Base-by-base conservation (phyloP, 2,329 filamentous ascomycete species). In the Alternaria sp. region DNA sequence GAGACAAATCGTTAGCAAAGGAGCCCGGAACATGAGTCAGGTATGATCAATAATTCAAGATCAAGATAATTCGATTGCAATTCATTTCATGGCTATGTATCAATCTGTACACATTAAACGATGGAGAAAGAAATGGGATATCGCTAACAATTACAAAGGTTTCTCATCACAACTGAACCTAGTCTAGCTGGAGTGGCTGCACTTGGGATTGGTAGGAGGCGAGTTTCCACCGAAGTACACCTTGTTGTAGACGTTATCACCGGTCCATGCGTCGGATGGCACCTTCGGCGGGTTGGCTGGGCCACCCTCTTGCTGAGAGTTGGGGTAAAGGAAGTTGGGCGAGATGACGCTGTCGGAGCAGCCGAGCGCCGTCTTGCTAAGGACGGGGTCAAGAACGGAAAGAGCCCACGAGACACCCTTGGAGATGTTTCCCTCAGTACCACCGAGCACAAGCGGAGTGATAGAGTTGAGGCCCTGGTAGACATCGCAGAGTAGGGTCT, bases 201-300 rank as follows among this genome's bases (percentile, higher is more conserved):
- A 65, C 13, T 37, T 42, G 4, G 72, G 71, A 44, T 52, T 62
- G 10, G 60, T 67, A 5, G 74, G 76, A 7, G 70, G 65, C 8
- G 56, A 14, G 5, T 23, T 36, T 8, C 55, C 50, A 14, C 50
- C 51, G 31, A 76, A 76, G 61, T 78, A 78, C 4, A 69, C 65
- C 63, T 76, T 73, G 63, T 72, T 66, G 60, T 77, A 78, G 1
- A 75, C 72, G 50, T 78, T 77, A 58, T 77, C 70, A 5, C 76
- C 74, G 26, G 69, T 69, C 36, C 73, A 73, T 11, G 60, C 41
- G 21, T 63, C 60, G 23, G 65, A 64, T 23, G 54, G 60, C 5
- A 65, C 62, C 14, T 66, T 64, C 23, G 72, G 71, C 24, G 66
- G 62, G 11, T 64, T 70, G 7, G 68, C 21, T 1, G 75, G 76